Evolutionary conservation across 176 grass and related monocot genomes (phyloP).

Genomic region (Zoysia japonica): DNA sequence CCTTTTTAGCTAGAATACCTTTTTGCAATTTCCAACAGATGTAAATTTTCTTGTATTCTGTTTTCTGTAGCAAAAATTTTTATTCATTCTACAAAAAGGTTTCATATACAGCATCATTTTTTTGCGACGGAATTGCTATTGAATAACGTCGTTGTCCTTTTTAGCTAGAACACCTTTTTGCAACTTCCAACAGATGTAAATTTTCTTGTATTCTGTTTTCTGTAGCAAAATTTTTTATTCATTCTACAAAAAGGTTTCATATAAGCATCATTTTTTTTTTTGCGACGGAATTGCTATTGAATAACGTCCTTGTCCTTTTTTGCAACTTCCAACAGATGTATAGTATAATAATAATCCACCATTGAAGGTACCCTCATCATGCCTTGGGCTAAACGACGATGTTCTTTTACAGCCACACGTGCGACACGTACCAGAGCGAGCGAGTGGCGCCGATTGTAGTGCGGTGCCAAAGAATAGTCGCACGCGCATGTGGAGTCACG

Average conservation of each 20-base stretch:
- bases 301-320: background rate
- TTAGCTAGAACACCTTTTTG: too few species aligned
- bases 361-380: background rate
- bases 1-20: background rate
- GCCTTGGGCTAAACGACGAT: background rate
- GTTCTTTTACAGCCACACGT: background rate
- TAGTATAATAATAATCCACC: too few species aligned
- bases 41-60: too few species aligned
- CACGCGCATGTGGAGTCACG: slow-evolving; percentile 12
- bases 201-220: too few species aligned
- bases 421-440: background rate
- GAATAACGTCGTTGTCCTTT: background rate
- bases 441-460: background rate
- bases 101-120: background rate
- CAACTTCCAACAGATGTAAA: background rate
- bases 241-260: background rate
- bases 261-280: background rate
- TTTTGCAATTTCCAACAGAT: background rate
- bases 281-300: too few species aligned
- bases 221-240: too few species aligned
- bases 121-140: background rate
- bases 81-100: background rate
- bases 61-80: too few species aligned
- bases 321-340: background rate
- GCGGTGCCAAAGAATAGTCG: background rate